A percentile compares a stretch with the other conserved stretches of the same genome.
Conservation (phyloP, 2,329 filamentous ascomycete genomes). For the Aspergillus thermomutatus region DNA sequence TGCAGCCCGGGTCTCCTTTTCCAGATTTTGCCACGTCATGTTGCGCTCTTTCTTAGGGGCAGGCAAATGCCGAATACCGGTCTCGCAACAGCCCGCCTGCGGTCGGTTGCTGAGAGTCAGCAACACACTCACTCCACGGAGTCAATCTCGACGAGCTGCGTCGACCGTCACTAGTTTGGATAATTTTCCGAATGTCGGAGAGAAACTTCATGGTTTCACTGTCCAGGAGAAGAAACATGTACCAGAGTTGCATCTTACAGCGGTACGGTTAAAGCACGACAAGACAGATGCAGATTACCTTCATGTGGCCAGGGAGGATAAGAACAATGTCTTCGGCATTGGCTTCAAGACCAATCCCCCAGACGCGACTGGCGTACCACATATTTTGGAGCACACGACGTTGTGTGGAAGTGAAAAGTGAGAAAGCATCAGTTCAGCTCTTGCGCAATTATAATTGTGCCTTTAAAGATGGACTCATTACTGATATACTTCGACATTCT, state of each 20-base stretch:
- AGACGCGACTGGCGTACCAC: slow-evolving; percentile 91
- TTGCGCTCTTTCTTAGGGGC: slow-evolving; percentile 30
- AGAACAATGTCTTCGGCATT: slow-evolving; percentile 99
- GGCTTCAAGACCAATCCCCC: slow-evolving; percentile 99
- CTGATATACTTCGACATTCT: slow-evolving; percentile 14
- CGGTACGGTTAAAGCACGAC: slow-evolving; percentile 85
- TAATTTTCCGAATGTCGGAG: slow-evolving; percentile 72
- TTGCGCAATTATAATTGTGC: background rate
- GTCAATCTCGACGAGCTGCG: slow-evolving; percentile 21
- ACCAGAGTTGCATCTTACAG: slow-evolving; percentile 88
- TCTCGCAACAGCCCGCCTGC: slow-evolving; percentile 16
- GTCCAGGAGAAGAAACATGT: slow-evolving; percentile 86
- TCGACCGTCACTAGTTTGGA: slow-evolving; percentile 72
- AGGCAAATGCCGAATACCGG: slow-evolving; percentile 23
- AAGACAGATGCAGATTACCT: slow-evolving; percentile 95
- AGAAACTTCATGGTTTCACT: slow-evolving; percentile 90
- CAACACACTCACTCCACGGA: slow-evolving; percentile 14
- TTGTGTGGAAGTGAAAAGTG: slow-evolving; percentile 93
- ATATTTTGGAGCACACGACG: slow-evolving; percentile 97
- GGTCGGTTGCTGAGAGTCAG: slow-evolving; percentile 17
- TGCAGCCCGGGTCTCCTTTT: background rate
- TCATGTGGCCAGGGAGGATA: slow-evolving; percentile 89
- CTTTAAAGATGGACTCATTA: background rate
- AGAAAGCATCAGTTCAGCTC: slow-evolving; percentile 17
- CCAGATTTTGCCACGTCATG: slow-evolving; percentile 21